Evolutionary conservation across 306 rosid species (phyloP).

Genomic region (Casuarina glauca): DNA sequence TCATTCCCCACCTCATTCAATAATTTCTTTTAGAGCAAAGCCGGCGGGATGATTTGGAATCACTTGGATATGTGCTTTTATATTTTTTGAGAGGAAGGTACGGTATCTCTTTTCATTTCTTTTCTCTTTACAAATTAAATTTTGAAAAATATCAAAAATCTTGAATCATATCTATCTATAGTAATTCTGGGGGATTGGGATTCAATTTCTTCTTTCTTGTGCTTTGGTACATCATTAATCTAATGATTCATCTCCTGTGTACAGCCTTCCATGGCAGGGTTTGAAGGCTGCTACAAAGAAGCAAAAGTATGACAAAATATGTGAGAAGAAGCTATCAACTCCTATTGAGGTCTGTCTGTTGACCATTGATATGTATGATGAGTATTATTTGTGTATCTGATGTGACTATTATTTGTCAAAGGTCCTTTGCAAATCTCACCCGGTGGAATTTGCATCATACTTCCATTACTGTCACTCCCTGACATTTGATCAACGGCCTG

Average conservation of each 20-base stretch:
- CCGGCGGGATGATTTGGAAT: slow-evolving; percentile 97
- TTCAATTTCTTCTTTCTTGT: not conserved
- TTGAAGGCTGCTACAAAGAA: slow-evolving; percentile 97
- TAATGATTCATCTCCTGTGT: slow-evolving; percentile 26
- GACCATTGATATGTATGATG: slow-evolving; percentile 8
- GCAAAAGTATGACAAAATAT: slow-evolving; percentile 95
- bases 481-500: slow-evolving; percentile 96
- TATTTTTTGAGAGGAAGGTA: slow-evolving; percentile 98
- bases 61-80: slow-evolving; percentile 93
- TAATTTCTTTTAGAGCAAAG: slow-evolving; percentile 76
- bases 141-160: not conserved
- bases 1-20: slow-evolving; percentile 15
- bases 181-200: slow-evolving; percentile 5
- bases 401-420: slow-evolving; percentile 32
- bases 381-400: slow-evolving; percentile 21
- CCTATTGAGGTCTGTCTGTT: slow-evolving; percentile 80
- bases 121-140: slow-evolving; percentile 12
- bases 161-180: not conserved
- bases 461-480: slow-evolving; percentile 91
- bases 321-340: slow-evolving; percentile 93
- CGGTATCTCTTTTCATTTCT: slow-evolving; percentile 15
- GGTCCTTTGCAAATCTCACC: slow-evolving; percentile 92
- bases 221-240: not conserved
- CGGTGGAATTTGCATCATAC: slow-evolving; percentile 96
- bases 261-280: slow-evolving; percentile 99